Percentiles rank a stretch among this genome's conserved stretches.
phyloP scores from a whole-genome alignment of 2,329 filamentous ascomycete genomes.

The Diplodia seriata region DNA sequence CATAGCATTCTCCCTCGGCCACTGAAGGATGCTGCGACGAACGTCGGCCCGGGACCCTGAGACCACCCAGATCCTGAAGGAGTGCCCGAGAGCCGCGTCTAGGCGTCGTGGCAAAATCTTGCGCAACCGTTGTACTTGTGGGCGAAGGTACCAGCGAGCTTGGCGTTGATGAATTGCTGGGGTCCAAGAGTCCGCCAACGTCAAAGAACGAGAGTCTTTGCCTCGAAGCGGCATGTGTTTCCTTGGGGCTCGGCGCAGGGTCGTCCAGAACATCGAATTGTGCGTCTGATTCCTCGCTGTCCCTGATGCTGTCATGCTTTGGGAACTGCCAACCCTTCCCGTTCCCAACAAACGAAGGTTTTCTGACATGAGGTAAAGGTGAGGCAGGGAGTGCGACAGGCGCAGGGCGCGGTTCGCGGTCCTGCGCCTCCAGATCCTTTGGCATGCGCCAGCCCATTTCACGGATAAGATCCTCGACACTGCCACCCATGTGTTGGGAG shows the following conservation, averaged over 20 bases:
- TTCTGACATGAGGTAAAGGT: constrained; percentile 30
- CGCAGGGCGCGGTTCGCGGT: constrained; percentile 34
- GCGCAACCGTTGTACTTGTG: constrained; percentile 45
- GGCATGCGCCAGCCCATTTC: constrained; percentile 75
- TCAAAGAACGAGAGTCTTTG: constrained; percentile 82
- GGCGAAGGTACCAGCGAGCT: constrained; percentile 27
- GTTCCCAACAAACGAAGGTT: constrained; percentile 28
- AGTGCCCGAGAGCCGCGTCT: constrained; percentile 43
- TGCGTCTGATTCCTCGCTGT: constrained; percentile 39
- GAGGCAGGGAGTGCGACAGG: constrained; percentile 40
- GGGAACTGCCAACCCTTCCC: constrained; percentile 46
- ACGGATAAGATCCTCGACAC: constrained; percentile 87
- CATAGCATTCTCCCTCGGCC: constrained; percentile 28
- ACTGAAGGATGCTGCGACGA: constrained; percentile 25
- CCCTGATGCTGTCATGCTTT: constrained; percentile 36
- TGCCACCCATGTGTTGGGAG: constrained; percentile 74
- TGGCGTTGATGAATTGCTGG: constrained; percentile 37
- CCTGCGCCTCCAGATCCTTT: constrained; percentile 54
- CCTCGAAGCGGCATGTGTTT: constrained; percentile 52
- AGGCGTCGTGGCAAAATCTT: constrained; percentile 50
- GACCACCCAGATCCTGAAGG: constrained; percentile 43
- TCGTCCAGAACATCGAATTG: constrained; percentile 37
- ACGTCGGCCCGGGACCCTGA: constrained; percentile 33
- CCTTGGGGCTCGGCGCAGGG: constrained; percentile 48
- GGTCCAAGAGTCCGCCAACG: constrained; percentile 75